These are phyloP conservation scores for Trichoderma sp. DNA, from an alignment of 2,329 filamentous ascomycete species.

Conservation along the genomic window DNA sequence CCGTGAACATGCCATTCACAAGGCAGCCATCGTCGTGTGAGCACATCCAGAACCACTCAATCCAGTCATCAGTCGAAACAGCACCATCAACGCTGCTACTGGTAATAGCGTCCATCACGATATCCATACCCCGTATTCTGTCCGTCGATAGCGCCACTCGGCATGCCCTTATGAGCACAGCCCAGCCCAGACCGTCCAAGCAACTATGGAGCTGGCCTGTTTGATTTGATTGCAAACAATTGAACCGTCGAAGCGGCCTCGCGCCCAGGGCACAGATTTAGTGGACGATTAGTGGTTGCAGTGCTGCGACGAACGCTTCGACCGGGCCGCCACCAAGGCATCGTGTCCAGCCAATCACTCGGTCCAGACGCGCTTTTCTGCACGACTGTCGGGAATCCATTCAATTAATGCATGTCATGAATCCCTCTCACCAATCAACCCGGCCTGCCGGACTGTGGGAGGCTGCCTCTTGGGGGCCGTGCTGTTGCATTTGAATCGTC, in stretches of 20 bases:
- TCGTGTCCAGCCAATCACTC: constrained; percentile 20
- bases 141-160: constrained; percentile 3
- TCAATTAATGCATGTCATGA: constrained; percentile 27
- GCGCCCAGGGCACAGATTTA: background rate
- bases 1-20: background rate
- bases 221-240: background rate
- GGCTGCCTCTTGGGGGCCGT: constrained; percentile 12
- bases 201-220: background rate
- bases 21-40: background rate
- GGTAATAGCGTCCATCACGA: background rate
- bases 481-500: background rate
- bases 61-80: background rate
- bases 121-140: constrained; percentile 4
- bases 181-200: background rate
- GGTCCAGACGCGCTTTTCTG: constrained; percentile 23
- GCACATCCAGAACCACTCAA: background rate
- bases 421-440: constrained; percentile 22
- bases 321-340: background rate
- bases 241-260: background rate
- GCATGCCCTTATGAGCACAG: background rate
- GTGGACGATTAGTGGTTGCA: constrained; percentile 9
- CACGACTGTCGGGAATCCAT: constrained; percentile 22
- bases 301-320: constrained; percentile 15
- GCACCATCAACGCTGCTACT: background rate
- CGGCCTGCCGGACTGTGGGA: constrained; percentile 1